Conservation (phyloP, 1,284 basidiomycete species). For the Moniliella sp. region DNA sequence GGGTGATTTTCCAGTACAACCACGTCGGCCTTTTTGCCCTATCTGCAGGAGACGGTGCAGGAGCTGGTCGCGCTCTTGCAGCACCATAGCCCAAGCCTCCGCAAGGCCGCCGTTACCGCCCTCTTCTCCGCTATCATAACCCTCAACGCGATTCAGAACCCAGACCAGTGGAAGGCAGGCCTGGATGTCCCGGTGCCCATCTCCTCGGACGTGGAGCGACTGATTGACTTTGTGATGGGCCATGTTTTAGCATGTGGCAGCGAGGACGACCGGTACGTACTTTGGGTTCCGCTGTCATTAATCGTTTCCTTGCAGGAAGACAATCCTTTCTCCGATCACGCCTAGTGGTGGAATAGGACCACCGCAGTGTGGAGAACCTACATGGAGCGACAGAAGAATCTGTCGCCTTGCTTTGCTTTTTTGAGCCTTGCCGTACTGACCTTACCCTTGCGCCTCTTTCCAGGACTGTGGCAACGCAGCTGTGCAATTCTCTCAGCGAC, state of each 20-base stretch:
- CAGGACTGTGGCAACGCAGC: too few relatives aligned
- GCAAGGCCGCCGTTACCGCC: slow-evolving; percentile 75
- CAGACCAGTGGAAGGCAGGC: slow-evolving; percentile 62
- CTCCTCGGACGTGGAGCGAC: too few relatives aligned
- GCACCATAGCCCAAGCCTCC: slow-evolving; percentile 94
- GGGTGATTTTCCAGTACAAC: slow-evolving; percentile 70
- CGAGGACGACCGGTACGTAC: slow-evolving; percentile 87
- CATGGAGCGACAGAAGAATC: too few relatives aligned
- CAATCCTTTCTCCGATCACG: slow-evolving; percentile 60
- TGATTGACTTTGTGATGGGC: slow-evolving; percentile 55
- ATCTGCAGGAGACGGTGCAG: slow-evolving; percentile 47
- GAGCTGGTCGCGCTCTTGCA: slow-evolving; percentile 60
- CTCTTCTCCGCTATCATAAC: slow-evolving; percentile 74
- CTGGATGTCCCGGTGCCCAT: slow-evolving; percentile 35
- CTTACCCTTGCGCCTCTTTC: too few relatives aligned
- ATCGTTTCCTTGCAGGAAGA: too few relatives aligned
- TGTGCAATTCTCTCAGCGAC: too few relatives aligned
- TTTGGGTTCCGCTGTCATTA: not conserved
- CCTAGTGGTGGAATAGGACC: too few relatives aligned
- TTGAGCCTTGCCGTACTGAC: too few relatives aligned
- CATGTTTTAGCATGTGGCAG: slow-evolving; percentile 72
- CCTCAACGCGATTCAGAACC: slow-evolving; percentile 69
- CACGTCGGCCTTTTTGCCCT: slow-evolving; percentile 70
- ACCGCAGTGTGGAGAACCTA: too few relatives aligned
- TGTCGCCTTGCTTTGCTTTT: too few relatives aligned